A percentile compares a stretch with the other conserved stretches of the same genome.
Evolutionary conservation across 139 green algal species (phyloP).

Genomic region (Choricystis sp.): DNA sequence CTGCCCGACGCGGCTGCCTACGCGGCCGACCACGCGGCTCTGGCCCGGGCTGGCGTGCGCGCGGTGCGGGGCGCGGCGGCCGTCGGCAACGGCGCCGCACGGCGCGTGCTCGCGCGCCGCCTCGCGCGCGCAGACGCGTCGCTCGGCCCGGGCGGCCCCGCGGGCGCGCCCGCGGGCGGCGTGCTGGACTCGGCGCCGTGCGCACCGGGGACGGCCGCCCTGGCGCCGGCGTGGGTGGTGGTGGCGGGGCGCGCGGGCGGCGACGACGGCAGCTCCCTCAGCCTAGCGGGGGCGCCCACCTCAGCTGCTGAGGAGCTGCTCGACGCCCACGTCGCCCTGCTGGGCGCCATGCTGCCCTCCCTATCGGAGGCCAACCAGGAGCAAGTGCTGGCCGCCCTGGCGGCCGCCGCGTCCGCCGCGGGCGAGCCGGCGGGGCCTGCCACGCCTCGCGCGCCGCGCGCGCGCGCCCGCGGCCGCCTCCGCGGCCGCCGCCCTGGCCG

Average conservation of each 20-base stretch:
- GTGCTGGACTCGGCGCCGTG: neutral
- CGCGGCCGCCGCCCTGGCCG: constrained; percentile 23
- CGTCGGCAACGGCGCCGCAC: neutral
- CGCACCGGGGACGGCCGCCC: neutral
- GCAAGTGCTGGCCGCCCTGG: constrained; percentile 14
- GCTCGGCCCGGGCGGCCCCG: neutral
- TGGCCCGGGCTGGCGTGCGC: neutral
- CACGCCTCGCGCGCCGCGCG: constrained; percentile 3
- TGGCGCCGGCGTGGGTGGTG: constrained; percentile 1
- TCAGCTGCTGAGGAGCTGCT: constrained; percentile 18
- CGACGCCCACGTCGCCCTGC: constrained; percentile 32
- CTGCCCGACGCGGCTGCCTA: neutral
- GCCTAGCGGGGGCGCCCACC: constrained; percentile 19
- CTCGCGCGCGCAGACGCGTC: neutral
- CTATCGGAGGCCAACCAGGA: constrained; percentile 24
- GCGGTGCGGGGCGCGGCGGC: neutral
- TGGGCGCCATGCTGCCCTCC: constrained; percentile 33
- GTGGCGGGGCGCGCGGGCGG: constrained; percentile 41
- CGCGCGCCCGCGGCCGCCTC: constrained; percentile 7
- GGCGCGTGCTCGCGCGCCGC: neutral
- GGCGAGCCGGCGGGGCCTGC: constrained; percentile 6
- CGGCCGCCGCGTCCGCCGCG: constrained; percentile 1
- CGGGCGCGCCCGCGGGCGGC: neutral
- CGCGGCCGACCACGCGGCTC: neutral
- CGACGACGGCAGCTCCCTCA: too few relatives aligned